phyloP scores from a whole-genome alignment of 1,139 yeast genomes.

The Yamadazyma atlantica region DNA sequence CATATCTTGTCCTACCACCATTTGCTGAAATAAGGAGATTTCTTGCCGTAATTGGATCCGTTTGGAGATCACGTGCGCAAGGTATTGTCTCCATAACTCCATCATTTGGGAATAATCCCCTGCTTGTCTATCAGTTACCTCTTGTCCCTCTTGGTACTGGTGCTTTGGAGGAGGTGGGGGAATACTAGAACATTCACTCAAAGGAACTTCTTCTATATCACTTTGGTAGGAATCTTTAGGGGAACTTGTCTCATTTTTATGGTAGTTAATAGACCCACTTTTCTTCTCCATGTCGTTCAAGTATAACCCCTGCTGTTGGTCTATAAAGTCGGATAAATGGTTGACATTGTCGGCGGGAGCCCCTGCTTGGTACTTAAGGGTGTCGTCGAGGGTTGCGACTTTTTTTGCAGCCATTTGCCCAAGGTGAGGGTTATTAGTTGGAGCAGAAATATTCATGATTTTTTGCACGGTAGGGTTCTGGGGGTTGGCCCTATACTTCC shows the following conservation, averaged over 20 bases:
- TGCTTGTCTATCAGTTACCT: slow-evolving; percentile 6
- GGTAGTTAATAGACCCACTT: slow-evolving; percentile 20
- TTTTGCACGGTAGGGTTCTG: slow-evolving; percentile 16
- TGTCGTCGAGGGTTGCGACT: slow-evolving; percentile 24
- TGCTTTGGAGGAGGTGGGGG: slow-evolving; percentile 31
- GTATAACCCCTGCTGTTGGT: slow-evolving; percentile 28
- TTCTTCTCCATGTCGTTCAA: slow-evolving; percentile 15
- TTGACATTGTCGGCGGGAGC: slow-evolving; percentile 21
- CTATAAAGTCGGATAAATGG: slow-evolving; percentile 29
- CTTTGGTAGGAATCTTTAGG: no score
- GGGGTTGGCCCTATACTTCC: slow-evolving; percentile 20
- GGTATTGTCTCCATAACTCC: slow-evolving; percentile 40
- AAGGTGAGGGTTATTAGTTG: slow-evolving; percentile 28
- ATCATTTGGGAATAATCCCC: slow-evolving; percentile 18
- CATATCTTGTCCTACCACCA: slow-evolving; percentile 20
- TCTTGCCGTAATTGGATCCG: slow-evolving; percentile 46
- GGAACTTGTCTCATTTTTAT: slow-evolving; percentile 10
- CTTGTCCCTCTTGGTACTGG: slow-evolving; percentile 10
- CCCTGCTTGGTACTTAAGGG: slow-evolving; percentile 29
- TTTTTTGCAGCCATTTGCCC: slow-evolving; percentile 21
- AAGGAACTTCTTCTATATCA: slow-evolving; percentile 20
- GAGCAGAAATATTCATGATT: slow-evolving; percentile 22
- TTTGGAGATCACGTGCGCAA: slow-evolving; percentile 35
- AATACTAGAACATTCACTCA: slow-evolving; percentile 19
- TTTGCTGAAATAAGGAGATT: slow-evolving; percentile 34